Evolutionary conservation across 2,329 filamentous ascomycete species (phyloP).

Genomic region (Aspergillus tanneri): DNA sequence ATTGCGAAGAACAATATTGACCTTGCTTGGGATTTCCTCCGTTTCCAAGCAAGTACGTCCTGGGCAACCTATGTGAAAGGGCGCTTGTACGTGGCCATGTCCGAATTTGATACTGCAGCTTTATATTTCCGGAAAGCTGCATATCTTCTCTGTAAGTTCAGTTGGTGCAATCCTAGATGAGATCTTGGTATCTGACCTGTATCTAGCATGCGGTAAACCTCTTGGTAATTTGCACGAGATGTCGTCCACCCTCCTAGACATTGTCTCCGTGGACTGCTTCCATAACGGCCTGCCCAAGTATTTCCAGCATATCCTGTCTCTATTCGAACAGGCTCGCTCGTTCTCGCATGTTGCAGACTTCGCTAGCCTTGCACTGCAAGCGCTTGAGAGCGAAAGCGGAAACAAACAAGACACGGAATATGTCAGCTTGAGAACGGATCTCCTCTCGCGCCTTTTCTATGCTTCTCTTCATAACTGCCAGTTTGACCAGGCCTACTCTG

Average conservation of each 20-base stretch:
- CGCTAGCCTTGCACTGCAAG: conserved; percentile 70
- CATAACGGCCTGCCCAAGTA: conserved; percentile 77
- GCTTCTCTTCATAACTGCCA: conserved; percentile 75
- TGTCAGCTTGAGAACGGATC: conserved; percentile 58
- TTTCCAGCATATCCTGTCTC: conserved; percentile 77
- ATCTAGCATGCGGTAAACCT: conserved; percentile 44
- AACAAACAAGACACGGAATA: conserved; percentile 39
- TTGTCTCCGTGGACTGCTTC: conserved; percentile 67
- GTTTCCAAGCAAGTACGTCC: conserved; percentile 58
- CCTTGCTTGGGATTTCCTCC: conserved; percentile 64
- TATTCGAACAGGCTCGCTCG: conserved; percentile 76
- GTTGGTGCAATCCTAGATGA: neutral
- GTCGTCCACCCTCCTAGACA: conserved; percentile 66
- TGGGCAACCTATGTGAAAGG: conserved; percentile 79
- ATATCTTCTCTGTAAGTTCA: conserved; percentile 72
- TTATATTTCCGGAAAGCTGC: conserved; percentile 79
- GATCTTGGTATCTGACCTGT: conserved; percentile 20
- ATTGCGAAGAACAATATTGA: conserved; percentile 66
- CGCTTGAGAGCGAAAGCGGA: conserved; percentile 42
- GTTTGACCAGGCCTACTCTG: conserved; percentile 79
- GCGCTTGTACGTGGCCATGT: conserved; percentile 70
- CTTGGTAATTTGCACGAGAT: conserved; percentile 46
- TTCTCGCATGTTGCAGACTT: conserved; percentile 84
- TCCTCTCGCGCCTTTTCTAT: conserved; percentile 80
- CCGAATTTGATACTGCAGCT: conserved; percentile 71